These are phyloP conservation scores for Scenedesmus sp. DNA, from an alignment of 163 green algal species.

Conservation along the genomic window DNA sequence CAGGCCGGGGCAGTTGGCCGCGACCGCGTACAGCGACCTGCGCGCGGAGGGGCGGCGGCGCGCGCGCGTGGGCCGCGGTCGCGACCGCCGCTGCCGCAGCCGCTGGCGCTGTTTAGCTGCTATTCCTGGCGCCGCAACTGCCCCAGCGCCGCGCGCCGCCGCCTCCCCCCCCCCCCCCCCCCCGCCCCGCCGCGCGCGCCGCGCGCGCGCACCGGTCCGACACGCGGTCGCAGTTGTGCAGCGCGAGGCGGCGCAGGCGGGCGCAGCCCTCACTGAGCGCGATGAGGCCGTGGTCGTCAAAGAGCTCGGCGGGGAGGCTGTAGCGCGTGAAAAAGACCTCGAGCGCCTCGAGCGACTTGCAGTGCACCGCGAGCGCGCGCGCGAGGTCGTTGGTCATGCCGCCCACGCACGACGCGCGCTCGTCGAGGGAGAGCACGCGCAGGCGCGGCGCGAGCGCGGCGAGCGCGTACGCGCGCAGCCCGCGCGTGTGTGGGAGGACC, in stretches of 20 bases:
- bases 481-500: slow-evolving; percentile 47
- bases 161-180: too few relatives aligned
- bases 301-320: slow-evolving; percentile 49
- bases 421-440: slow-evolving; percentile 48
- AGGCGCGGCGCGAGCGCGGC: slow-evolving; percentile 45
- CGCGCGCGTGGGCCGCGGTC: too few relatives aligned
- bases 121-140: too few relatives aligned
- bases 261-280: slow-evolving; percentile 39
- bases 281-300: slow-evolving; percentile 52
- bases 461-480: slow-evolving; percentile 42
- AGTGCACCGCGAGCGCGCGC: slow-evolving; percentile 39
- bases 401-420: slow-evolving; percentile 54
- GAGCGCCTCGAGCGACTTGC: slow-evolving; percentile 48
- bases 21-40: slow-evolving; percentile 54
- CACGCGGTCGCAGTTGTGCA: slow-evolving; percentile 58
- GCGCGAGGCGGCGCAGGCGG: slow-evolving; percentile 35
- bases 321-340: slow-evolving; percentile 60
- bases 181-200: too few relatives aligned
- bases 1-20: slow-evolving; percentile 46
- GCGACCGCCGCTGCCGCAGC: too few relatives aligned
- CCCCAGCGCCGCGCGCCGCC: too few relatives aligned
- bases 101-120: too few relatives aligned
- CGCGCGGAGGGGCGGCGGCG: neutral
- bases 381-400: slow-evolving; percentile 50
- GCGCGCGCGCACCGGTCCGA: slow-evolving; percentile 42